A percentile compares a stretch with the other conserved stretches of the same genome.
These are phyloP conservation scores for Phytophthora aleatoria DNA, from an alignment of 352 stramenopile species.

Conservation along the genomic window DNA sequence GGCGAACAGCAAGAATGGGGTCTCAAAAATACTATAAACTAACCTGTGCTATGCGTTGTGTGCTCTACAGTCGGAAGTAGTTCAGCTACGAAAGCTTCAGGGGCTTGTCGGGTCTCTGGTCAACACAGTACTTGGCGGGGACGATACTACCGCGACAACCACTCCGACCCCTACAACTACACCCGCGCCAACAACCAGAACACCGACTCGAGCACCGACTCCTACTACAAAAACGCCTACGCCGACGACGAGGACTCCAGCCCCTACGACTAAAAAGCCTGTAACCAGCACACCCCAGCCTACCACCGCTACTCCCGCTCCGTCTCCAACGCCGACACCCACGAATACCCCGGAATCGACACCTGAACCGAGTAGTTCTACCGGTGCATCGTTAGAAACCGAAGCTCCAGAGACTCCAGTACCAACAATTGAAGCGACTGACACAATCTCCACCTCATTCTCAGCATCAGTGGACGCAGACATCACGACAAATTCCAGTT, in stretches of 20 bases:
- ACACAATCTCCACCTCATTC: conserved; percentile 5
- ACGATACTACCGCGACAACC: conserved; percentile 2
- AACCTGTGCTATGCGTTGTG: neutral
- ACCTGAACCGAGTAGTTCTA: conserved; percentile 1
- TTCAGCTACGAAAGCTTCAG: conserved; percentile 20
- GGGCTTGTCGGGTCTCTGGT: conserved; percentile 29
- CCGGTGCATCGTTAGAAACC: neutral
- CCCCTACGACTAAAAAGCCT: conserved; percentile 14
- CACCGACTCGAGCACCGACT: conserved; percentile 5
- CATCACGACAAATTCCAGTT: conserved; percentile 5
- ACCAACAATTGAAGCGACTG: conserved; percentile 7
- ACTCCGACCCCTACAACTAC: conserved; percentile 31
- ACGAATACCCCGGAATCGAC: conserved; percentile 15
- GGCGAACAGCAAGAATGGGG: conserved; percentile 3
- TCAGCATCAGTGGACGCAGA: conserved; percentile 20
- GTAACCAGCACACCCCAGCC: conserved; percentile 19
- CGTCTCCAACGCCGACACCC: conserved; percentile 7
- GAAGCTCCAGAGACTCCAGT: conserved; percentile 10
- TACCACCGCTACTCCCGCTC: conserved; percentile 10
- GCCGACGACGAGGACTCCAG: conserved; percentile 18
- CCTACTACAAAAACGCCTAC: conserved; percentile 13
- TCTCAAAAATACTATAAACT: neutral
- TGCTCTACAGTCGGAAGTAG: conserved; percentile 6
- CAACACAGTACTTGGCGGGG: conserved; percentile 24
- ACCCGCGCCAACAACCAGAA: conserved; percentile 18